Conservation (phyloP, 2,329 filamentous ascomycete genomes). For the Claviceps fusiformis region DNA sequence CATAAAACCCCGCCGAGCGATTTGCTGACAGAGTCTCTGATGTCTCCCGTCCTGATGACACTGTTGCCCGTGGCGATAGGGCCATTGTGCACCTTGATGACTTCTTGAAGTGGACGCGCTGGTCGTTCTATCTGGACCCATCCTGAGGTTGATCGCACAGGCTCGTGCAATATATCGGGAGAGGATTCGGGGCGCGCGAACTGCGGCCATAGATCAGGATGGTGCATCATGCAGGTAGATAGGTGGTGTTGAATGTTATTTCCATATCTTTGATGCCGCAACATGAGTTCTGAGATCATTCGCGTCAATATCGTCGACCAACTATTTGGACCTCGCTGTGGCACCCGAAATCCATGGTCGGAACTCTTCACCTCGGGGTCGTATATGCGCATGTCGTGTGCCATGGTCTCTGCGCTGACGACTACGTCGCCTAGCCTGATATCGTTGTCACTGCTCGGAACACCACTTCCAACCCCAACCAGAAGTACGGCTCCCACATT, state of each 20-base stretch:
- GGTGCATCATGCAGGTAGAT: background rate
- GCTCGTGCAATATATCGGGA: background rate
- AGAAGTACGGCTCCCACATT: slow-evolving; percentile 13
- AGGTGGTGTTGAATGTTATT: no score
- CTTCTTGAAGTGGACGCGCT: no score
- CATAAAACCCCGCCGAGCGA: background rate
- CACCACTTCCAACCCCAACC: slow-evolving; percentile 15
- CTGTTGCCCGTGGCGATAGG: background rate
- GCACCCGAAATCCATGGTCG: background rate
- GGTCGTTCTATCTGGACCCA: no score
- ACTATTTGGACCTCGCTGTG: no score
- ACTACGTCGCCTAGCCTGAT: slow-evolving; percentile 18
- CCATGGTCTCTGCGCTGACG: background rate
- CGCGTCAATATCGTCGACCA: background rate
- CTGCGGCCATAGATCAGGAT: background rate
- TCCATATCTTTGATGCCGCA: no score
- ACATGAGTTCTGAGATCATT: no score
- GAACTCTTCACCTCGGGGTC: background rate
- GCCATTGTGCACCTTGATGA: no score
- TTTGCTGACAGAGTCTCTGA: background rate
- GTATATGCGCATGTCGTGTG: background rate
- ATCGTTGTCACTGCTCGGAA: slow-evolving; percentile 18
- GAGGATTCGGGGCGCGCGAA: background rate
- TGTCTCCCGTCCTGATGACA: background rate
- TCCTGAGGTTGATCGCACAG: no score